Percentiles rank a stretch among this genome's conserved stretches.
Evolutionary conservation across 768 basidiomycete species (phyloP).

Genomic region (Amyloporia xantha): DNA sequence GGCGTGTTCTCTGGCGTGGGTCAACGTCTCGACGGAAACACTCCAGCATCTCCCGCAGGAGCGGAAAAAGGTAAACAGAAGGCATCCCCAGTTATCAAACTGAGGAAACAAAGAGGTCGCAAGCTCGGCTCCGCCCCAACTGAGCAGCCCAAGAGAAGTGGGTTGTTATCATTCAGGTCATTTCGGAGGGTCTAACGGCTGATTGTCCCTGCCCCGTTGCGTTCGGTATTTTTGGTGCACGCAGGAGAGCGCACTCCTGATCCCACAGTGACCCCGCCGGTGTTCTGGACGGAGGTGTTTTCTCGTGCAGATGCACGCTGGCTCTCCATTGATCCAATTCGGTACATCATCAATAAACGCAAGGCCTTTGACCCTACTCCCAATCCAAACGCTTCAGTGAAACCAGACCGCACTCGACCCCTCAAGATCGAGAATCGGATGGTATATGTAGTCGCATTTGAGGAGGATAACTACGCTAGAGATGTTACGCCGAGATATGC

Average conservation of each 20-base stretch:
- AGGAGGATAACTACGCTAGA: conserved; percentile 88
- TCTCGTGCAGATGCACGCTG: conserved; percentile 86
- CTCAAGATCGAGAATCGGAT: conserved; percentile 66
- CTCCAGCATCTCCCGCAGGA: conserved; percentile 22
- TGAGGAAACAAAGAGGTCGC: conserved; percentile 51
- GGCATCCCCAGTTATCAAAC: conserved; percentile 45
- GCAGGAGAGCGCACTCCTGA: conserved; percentile 33
- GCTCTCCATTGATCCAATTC: conserved; percentile 89
- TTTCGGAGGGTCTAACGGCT: no score
- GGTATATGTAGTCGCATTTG: conserved; percentile 88
- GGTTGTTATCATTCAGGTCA: not conserved
- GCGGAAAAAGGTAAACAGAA: conserved; percentile 55
- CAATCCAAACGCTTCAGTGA: conserved; percentile 15
- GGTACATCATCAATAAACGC: conserved; percentile 72
- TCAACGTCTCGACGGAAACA: conserved; percentile 30
- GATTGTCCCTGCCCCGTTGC: no score
- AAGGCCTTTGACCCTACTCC: conserved; percentile 71
- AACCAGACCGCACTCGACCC: conserved; percentile 11
- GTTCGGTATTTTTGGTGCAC: no score
- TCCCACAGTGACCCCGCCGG: conserved; percentile 65
- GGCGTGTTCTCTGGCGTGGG: conserved; percentile 33
- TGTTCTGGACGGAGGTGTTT: conserved; percentile 97
- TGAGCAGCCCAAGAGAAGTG: conserved; percentile 11
- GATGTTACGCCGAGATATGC: conserved; percentile 93
- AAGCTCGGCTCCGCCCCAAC: conserved; percentile 27